These are phyloP conservation scores for Beauveria sp. DNA, from an alignment of 2,329 filamentous ascomycete genomes.

Conservation along the genomic window DNA sequence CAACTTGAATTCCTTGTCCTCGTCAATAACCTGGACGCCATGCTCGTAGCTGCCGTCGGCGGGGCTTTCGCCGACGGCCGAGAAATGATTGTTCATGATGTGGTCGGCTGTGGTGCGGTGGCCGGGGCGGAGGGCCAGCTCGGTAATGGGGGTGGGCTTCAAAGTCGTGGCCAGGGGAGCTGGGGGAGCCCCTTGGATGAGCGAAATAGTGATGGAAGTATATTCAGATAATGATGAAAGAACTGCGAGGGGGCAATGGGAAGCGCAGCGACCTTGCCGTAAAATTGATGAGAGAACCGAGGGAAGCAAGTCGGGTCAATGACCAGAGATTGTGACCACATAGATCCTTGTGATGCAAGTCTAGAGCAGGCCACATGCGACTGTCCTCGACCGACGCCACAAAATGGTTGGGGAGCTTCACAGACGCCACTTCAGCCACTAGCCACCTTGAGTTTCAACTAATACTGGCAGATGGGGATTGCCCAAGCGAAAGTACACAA, in stretches of 20 bases:
- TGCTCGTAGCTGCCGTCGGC: conserved; percentile 68
- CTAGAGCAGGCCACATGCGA: conserved; percentile 3
- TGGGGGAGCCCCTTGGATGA: not conserved
- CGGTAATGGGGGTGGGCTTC: conserved; percentile 6
- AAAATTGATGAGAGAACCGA: not conserved
- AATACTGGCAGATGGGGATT: not conserved
- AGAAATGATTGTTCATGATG: conserved; percentile 74
- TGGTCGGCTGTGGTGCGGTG: conserved; percentile 14
- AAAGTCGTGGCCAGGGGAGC: not conserved
- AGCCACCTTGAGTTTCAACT: not conserved
- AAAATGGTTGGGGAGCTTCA: not conserved
- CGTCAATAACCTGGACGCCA: conserved; percentile 92
- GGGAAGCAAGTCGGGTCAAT: not conserved
- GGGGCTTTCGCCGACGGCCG: conserved; percentile 60
- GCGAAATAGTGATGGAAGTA: not conserved
- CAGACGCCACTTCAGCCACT: no score
- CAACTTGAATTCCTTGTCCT: conserved; percentile 86
- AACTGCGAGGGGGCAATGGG: not conserved
- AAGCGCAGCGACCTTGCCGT: not conserved
- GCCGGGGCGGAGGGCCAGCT: not conserved
- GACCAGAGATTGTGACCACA: conserved; percentile 10
- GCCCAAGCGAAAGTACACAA: no score
- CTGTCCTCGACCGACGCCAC: not conserved
- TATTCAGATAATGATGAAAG: not conserved
- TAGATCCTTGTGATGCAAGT: conserved; percentile 9